A percentile compares a stretch with the other conserved stretches of the same genome.
phyloP scores from a whole-genome alignment of 1,284 basidiomycete species.

The Ganoderma leucocontextum region DNA sequence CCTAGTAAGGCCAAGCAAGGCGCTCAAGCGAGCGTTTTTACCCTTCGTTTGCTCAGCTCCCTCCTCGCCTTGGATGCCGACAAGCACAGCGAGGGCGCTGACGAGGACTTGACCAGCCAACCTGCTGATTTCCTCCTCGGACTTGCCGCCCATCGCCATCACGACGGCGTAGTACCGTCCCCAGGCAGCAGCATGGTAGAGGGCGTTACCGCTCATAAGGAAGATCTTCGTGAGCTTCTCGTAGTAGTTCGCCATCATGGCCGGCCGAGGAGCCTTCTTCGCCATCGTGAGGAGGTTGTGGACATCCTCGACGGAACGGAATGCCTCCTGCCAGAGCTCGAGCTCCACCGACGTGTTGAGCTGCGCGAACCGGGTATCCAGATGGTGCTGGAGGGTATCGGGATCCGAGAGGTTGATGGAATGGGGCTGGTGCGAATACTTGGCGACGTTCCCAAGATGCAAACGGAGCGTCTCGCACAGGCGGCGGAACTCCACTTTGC shows the following conservation, averaged over 20 bases:
- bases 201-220: constrained; percentile 89
- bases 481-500: constrained; percentile 98
- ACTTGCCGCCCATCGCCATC: constrained; percentile 71
- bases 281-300: constrained; percentile 95
- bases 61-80: constrained; percentile 75
- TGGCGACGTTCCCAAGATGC: constrained; percentile 94
- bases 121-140: constrained; percentile 81
- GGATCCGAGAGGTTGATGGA: constrained; percentile 98
- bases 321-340: constrained; percentile 99
- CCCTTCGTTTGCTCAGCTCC: constrained; percentile 73
- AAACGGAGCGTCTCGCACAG: constrained; percentile 97
- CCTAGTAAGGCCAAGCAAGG: constrained; percentile 86
- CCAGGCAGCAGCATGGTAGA: constrained; percentile 99
- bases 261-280: constrained; percentile 90
- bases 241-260: constrained; percentile 99
- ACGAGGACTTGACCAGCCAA: constrained; percentile 94
- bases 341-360: constrained; percentile 98
- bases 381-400: constrained; percentile 95
- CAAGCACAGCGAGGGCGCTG: constrained; percentile 93
- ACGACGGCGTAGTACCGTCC: constrained; percentile 82
- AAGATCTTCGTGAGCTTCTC: constrained; percentile 98
- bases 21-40: constrained; percentile 82
- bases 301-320: constrained; percentile 98
- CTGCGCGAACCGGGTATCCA: constrained; percentile 98
- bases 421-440: constrained; percentile 95